Percentiles rank a stretch among this genome's conserved stretches.
Conservation (phyloP, 169 alveolate genomes). For the Toxoplasma gondii region DNA sequence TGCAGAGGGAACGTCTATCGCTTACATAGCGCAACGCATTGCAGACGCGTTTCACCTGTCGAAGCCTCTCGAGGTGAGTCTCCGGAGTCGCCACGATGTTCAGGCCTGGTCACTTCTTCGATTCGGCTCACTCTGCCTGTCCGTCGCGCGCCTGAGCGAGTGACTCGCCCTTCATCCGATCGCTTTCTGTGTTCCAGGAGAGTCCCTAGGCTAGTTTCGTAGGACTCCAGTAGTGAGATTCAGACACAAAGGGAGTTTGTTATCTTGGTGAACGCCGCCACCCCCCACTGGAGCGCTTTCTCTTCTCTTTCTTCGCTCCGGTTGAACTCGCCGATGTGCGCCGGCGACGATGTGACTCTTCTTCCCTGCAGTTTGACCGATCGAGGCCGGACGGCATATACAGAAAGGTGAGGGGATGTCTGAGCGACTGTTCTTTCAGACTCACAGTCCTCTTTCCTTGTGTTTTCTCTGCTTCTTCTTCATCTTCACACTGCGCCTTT, state of each 20-base stretch:
- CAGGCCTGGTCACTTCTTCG: too few species aligned
- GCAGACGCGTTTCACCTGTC: not conserved
- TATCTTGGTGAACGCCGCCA: too few species aligned
- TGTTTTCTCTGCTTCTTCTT: not conserved
- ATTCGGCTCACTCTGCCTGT: too few species aligned
- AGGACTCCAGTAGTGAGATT: too few species aligned
- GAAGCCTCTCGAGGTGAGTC: not conserved
- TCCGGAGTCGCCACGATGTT: too few species aligned
- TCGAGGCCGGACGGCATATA: constrained; percentile 15
- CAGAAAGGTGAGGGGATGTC: not conserved
- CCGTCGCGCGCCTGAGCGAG: too few species aligned
- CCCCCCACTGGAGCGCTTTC: not conserved
- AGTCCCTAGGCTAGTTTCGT: too few species aligned
- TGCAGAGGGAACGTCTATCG: not conserved
- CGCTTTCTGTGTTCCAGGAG: too few species aligned
- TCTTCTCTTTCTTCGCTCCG: not conserved
- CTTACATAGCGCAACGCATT: not conserved
- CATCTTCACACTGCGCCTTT: not conserved
- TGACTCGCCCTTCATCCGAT: too few species aligned
- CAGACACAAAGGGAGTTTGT: too few species aligned
- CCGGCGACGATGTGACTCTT: not conserved
- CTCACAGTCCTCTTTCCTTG: not conserved
- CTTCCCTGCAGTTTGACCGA: not conserved
- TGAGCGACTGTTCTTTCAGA: not conserved
- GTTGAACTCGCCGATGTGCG: not conserved